Percentiles rank a stretch among this genome's conserved stretches.
These are phyloP conservation scores for Chenopodium berlandieri DNA, from an alignment of 148 eudicot genomes.

Conservation along the genomic window DNA sequence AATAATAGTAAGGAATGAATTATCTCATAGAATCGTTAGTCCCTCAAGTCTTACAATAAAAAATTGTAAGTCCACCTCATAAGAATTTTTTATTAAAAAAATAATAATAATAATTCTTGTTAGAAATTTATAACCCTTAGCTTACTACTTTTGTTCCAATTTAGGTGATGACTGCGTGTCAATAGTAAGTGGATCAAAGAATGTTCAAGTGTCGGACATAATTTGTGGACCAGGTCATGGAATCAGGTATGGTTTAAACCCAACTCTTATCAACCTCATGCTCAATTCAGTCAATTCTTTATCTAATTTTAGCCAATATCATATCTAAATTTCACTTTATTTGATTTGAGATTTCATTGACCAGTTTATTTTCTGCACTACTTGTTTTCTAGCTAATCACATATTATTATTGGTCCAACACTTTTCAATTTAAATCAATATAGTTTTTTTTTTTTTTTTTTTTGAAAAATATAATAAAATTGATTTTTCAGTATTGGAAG, in stretches of 20 bases:
- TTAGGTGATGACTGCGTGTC: constrained; percentile 92
- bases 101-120: too few species aligned
- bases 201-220: constrained; percentile 47
- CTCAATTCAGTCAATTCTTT: neutral
- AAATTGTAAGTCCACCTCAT: too few species aligned
- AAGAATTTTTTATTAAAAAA: too few species aligned
- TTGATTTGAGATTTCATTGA: neutral
- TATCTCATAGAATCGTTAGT: too few species aligned
- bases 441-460: neutral
- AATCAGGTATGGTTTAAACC: constrained; percentile 58
- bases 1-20: too few species aligned
- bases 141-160: neutral
- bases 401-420: neutral
- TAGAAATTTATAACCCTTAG: too few species aligned
- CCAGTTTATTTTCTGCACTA: neutral
- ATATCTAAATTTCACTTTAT: neutral
- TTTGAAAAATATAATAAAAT: neutral
- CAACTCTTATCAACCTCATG: neutral
- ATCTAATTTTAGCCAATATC: neutral
- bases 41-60: too few species aligned
- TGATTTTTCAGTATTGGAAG: constrained; percentile 76
- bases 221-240: constrained; percentile 95
- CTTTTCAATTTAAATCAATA: too few species aligned
- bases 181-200: constrained; percentile 73
- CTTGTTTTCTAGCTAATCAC: neutral